Percentiles rank a stretch among this genome's conserved stretches.
Evolutionary conservation across 495 filamentous ascomycete species (phyloP).

Genomic region (Zalerion maritima): DNA sequence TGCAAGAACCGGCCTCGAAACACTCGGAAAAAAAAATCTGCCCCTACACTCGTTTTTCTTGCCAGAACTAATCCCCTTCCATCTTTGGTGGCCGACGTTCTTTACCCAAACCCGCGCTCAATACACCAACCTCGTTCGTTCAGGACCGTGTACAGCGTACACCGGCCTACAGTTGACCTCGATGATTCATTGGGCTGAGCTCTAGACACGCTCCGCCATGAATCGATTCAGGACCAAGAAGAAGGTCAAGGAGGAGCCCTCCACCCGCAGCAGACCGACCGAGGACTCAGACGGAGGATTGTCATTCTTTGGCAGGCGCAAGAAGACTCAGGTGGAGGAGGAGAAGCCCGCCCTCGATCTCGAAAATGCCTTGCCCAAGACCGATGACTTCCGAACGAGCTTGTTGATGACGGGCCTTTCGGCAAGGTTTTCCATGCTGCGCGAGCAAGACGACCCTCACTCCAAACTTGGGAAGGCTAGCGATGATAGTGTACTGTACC

Average conservation of each 20-base stretch:
- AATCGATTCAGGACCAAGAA: conserved; percentile 62
- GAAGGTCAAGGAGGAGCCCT: conserved; percentile 46
- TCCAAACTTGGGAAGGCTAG: conserved; percentile 84
- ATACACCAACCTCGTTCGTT: no score
- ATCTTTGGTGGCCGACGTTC: no score
- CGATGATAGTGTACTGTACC: conserved; percentile 81
- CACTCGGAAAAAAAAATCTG: no score
- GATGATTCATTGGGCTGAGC: no score
- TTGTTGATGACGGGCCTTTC: conserved; percentile 90
- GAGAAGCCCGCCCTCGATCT: conserved; percentile 57
- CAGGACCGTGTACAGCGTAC: no score
- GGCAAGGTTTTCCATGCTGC: conserved; percentile 88
- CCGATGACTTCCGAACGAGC: conserved; percentile 92
- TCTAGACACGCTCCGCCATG: no score
- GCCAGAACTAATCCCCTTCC: no score
- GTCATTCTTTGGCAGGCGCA: conserved; percentile 37
- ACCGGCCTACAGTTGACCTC: no score
- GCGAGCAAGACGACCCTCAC: conserved; percentile 81
- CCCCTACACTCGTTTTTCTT: no score
- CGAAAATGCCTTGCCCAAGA: conserved; percentile 56
- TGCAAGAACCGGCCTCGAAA: no score
- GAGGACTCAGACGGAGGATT: conserved; percentile 35
- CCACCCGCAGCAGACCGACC: conserved; percentile 27
- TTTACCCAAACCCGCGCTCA: no score
- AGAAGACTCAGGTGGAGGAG: conserved; percentile 42